Evolutionary conservation across 2,329 filamentous ascomycete species (phyloP).

Genomic region (Phaeosphaeriaceae sp.): DNA sequence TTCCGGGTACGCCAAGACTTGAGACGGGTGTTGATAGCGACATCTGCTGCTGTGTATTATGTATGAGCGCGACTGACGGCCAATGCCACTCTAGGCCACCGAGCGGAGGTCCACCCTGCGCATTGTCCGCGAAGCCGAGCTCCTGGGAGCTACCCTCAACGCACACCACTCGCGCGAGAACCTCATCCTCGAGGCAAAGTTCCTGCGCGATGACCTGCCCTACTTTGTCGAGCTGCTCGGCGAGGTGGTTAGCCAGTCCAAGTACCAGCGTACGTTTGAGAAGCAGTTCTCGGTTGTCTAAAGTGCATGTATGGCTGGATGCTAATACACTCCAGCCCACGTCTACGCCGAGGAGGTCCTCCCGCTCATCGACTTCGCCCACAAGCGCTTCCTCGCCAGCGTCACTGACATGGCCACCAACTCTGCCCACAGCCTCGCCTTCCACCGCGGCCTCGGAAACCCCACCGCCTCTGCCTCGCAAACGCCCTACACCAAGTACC

Average conservation of each 20-base stretch:
- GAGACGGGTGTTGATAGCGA: not conserved
- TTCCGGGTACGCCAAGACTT: conserved; percentile 76
- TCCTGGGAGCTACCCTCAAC: conserved; percentile 88
- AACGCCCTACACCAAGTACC: conserved; percentile 78
- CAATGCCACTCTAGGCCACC: conserved; percentile 71
- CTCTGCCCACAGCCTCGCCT: conserved; percentile 83
- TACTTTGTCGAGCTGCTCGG: conserved; percentile 97
- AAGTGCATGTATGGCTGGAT: conserved; percentile 3
- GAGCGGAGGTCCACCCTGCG: conserved; percentile 85
- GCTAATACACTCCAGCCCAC: conserved; percentile 65
- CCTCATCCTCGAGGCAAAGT: conserved; percentile 89
- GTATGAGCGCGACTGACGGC: conserved; percentile 28
- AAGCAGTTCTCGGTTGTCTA: too few species aligned
- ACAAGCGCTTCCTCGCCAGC: conserved; percentile 72
- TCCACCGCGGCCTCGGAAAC: conserved; percentile 89
- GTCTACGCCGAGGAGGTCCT: conserved; percentile 90
- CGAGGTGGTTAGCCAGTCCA: conserved; percentile 88
- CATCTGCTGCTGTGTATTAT: not conserved
- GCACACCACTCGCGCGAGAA: conserved; percentile 93
- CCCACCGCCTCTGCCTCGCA: conserved; percentile 76
- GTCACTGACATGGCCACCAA: conserved; percentile 78
- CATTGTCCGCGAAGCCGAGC: conserved; percentile 93
- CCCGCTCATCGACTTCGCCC: conserved; percentile 76
- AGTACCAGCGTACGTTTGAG: conserved; percentile 70
- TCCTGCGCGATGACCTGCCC: conserved; percentile 92